These are phyloP conservation scores for Apiospora hydei DNA, from an alignment of 2,329 filamentous ascomycete species.

Conservation along the genomic window DNA sequence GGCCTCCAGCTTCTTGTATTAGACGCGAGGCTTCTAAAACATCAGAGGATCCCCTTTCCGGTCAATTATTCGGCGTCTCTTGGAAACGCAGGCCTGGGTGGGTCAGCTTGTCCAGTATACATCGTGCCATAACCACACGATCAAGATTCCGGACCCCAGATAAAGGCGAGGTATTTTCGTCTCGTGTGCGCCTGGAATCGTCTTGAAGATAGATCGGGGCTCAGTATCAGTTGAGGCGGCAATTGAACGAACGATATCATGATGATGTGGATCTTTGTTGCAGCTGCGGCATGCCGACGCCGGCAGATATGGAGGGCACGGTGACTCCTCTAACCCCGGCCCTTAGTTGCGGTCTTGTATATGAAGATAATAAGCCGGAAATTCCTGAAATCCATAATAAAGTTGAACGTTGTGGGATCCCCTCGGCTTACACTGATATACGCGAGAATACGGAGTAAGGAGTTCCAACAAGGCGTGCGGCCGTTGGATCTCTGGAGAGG, in stretches of 20 bases:
- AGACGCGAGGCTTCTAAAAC: not conserved
- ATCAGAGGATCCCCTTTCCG: constrained; percentile 17
- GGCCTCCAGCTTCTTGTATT: constrained; percentile 8
- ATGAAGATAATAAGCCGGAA: not conserved
- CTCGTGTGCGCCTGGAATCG: not conserved
- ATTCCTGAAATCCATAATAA: not conserved
- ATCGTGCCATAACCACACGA: constrained; percentile 16
- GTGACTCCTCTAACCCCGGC: constrained; percentile 11
- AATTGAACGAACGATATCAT: not conserved
- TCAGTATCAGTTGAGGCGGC: not conserved
- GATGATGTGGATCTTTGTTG: not conserved
- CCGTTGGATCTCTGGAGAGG: not conserved
- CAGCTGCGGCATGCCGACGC: constrained; percentile 6
- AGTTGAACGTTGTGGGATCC: not conserved
- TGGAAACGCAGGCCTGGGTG: not conserved
- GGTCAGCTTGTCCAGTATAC: not conserved
- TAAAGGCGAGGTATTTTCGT: not conserved
- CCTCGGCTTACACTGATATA: not conserved
- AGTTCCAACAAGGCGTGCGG: not conserved
- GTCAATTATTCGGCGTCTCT: constrained; percentile 17
- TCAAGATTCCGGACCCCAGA: not conserved
- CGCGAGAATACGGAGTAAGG: not conserved
- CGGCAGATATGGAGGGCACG: not conserved
- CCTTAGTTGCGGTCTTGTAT: not conserved
- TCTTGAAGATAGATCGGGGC: not conserved